phyloP scores from a whole-genome alignment of 192 early-diverging fungal species.

The Entomortierella chlamydospora region DNA sequence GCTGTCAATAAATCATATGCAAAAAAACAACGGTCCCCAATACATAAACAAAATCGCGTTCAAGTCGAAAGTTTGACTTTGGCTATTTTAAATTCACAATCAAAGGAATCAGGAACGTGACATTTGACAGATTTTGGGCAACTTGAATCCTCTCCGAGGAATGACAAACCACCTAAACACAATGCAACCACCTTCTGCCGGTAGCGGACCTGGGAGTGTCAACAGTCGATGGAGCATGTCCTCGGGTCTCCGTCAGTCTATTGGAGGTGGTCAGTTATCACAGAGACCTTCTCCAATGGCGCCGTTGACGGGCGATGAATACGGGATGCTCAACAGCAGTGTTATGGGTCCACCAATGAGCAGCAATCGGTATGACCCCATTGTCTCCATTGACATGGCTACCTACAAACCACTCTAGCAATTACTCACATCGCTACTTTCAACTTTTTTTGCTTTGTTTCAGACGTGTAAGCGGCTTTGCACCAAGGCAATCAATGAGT shows the following conservation, averaged over 20 bases:
- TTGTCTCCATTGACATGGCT: too few species aligned
- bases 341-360: conserved; percentile 39
- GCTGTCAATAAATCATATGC: too few species aligned
- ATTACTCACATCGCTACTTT: too few species aligned
- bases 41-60: too few species aligned
- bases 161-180: background rate
- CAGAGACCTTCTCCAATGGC: conserved; percentile 45
- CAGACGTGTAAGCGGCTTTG: conserved; percentile 20
- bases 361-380: conserved; percentile 11
- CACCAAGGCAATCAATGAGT: conserved; percentile 26
- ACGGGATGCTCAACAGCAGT: conserved; percentile 27
- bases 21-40: too few species aligned
- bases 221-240: conserved; percentile 44
- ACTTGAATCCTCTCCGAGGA: background rate
- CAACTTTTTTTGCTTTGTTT: background rate
- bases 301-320: conserved; percentile 22
- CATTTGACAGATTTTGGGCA: background rate
- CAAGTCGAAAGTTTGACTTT: too few species aligned
- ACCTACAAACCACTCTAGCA: too few species aligned
- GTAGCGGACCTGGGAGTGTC: conserved; percentile 19
- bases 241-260: conserved; percentile 25
- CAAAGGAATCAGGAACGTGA: background rate
- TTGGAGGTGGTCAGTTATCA: conserved; percentile 17
- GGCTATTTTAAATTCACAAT: too few species aligned
- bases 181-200: conserved; percentile 16